Percentiles rank a stretch among this genome's conserved stretches.
Conservation (phyloP, 1,139 yeast genomes). For the Sugiyamaella sp. region DNA sequence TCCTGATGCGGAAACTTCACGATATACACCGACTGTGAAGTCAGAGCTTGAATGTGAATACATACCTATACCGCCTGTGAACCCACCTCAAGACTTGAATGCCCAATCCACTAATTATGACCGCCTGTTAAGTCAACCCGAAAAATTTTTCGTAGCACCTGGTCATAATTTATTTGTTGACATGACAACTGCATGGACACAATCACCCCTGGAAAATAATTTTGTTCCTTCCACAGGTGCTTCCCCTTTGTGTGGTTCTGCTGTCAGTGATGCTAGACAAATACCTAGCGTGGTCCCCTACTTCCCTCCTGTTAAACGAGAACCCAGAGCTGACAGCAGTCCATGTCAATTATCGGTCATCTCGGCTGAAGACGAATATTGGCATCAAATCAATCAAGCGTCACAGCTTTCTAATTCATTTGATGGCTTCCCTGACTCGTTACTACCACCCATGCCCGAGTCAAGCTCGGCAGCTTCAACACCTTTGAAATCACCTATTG, state of each 20-base stretch:
- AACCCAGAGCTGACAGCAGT: background rate
- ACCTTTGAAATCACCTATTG: background rate
- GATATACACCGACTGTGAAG: background rate
- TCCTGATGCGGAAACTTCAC: background rate
- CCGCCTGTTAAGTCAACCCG: background rate
- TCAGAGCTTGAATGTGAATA: background rate
- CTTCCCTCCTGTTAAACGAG: background rate
- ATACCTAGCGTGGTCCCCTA: background rate
- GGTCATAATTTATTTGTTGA: constrained; percentile 5
- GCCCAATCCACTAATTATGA: background rate
- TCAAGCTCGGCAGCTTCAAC: background rate
- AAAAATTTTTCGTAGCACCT: background rate
- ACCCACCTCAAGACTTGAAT: background rate
- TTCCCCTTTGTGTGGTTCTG: background rate
- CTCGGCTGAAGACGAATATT: background rate
- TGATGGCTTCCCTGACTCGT: background rate
- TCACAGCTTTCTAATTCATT: background rate
- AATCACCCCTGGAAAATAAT: background rate
- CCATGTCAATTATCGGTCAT: background rate
- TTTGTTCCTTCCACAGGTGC: background rate
- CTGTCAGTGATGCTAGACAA: background rate
- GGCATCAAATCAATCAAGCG: background rate
- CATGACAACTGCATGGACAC: background rate
- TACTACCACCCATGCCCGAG: background rate
- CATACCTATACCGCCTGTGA: background rate